phyloP scores from a whole-genome alignment of 768 basidiomycete genomes.

The Tricholomella constricta region DNA sequence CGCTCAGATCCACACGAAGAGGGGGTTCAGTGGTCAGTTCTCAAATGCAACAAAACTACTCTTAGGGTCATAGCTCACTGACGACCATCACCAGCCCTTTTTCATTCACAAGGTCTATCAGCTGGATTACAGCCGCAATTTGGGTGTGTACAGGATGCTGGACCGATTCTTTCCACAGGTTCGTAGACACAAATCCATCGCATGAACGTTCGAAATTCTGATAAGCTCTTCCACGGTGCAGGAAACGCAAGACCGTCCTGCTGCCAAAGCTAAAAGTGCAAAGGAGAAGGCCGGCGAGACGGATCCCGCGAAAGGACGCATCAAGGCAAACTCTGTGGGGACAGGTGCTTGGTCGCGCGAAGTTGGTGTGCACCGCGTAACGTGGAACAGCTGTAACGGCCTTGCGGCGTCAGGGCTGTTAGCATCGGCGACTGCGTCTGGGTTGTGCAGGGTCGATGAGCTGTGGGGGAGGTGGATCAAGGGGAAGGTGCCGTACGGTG shows the following conservation, averaged over 20 bases:
- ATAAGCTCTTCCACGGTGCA: slow-evolving; percentile 1
- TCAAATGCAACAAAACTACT: too few species aligned
- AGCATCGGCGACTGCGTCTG: slow-evolving; percentile 81
- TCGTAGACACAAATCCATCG: neutral
- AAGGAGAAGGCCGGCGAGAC: slow-evolving; percentile 34
- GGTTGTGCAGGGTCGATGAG: slow-evolving; percentile 84
- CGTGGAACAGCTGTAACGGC: slow-evolving; percentile 82
- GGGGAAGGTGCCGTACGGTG: slow-evolving; percentile 65
- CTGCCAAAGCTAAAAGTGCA: slow-evolving; percentile 49
- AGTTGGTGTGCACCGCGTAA: slow-evolving; percentile 74
- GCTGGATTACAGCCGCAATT: slow-evolving; percentile 81
- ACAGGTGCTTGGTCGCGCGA: slow-evolving; percentile 80
- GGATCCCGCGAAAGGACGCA: slow-evolving; percentile 31
- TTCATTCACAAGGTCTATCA: slow-evolving; percentile 81
- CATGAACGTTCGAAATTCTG: neutral
- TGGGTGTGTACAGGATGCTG: slow-evolving; percentile 82
- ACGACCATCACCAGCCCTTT: slow-evolving; percentile 54
- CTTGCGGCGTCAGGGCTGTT: slow-evolving; percentile 58
- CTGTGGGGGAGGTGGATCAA: slow-evolving; percentile 74
- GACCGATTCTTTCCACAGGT: slow-evolving; percentile 84
- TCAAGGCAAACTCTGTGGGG: slow-evolving; percentile 33
- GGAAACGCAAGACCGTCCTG: slow-evolving; percentile 23
- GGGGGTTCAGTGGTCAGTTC: slow-evolving; percentile 70
- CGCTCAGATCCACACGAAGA: slow-evolving; percentile 63
- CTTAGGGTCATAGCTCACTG: neutral